Base-by-base conservation (phyloP, 495 filamentous ascomycete genomes). In the Talaromyces stipitatus region DNA sequence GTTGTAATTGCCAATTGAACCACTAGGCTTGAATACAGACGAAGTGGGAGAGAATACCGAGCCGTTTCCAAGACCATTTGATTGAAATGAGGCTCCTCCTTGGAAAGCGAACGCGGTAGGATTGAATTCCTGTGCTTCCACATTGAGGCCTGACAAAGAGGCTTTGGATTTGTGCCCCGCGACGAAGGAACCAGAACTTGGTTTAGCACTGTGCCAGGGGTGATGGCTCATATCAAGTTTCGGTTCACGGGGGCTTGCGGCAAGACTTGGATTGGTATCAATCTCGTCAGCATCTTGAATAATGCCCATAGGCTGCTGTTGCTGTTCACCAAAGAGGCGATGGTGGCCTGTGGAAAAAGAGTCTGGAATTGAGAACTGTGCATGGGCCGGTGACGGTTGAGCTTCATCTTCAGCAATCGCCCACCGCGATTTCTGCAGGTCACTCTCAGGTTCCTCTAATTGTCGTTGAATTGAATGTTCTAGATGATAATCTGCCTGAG, bases 101-200 rank as follows among this genome's bases (percentile, higher is more conserved):
- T 75, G 73, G 57, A 86, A 88, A 8, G 76, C 63, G 30, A 78
- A 74, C 38, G 78, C 73, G n/a, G 71, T 73, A 4, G 89, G 89
- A 57, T 94, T 89, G 69, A 97, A 97, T 62, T 92, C 90, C 50
- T 88, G 86, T 0, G 94, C 92, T 55, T 83, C 85, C 36, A 91
- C 89, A 60, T 98, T 97, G 47, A 96, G 75, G 57, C 84, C 89
- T 0, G 90, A 91, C 18, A 82, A 73, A 2, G 87, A 91, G 26
- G 83, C 71, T 65, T 85, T 86, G 56, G 85, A 82, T 33, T 71
- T 76, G 64, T 88, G 86, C 6, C 69, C 71, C 3, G 58, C 62
- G 18, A 18, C 54, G 56, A 64, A 75, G n/a, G 73, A 77, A 28
- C 66, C 66, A 29, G 58, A 56, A 56, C 74, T 77, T 11, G 68